Evolutionary conservation across 140 eudicot genomes (phyloP), one percentile per base, ranked within the genome.

Genomic region (Stevia rebaudiana): DNA sequence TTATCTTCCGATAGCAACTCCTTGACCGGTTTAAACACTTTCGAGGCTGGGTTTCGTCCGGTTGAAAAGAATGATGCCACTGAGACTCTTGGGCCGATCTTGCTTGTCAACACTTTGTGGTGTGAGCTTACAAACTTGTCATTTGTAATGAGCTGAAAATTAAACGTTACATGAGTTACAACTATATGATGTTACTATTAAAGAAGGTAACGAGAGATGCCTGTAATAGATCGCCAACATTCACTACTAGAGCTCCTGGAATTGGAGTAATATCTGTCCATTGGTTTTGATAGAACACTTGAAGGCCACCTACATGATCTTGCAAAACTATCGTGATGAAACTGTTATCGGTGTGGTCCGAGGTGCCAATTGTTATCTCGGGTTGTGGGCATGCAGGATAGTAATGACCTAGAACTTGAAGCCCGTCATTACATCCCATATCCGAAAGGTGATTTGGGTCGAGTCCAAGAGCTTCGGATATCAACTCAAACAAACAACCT

Each of bases 351-450:
- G 79, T 39, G 18, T 81, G 95, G n/a, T 69, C 28, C 6, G 65
- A 42, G 8, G 70, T 44, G 13, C 95, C 86, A 0, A 87, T 6
- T 3, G 86, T 66, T 54, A 71, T 40, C n/a, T 87, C 88, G 4
- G 95, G 88, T 56, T 87, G 64, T 3, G 92, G 95, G 65, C 92
- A 87, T 0, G 74, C 25, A 8, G 92, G 92, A 53, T 87, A 84
- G 63, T 84, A 87, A 62, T 87, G 83, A 2, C 71, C 54, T 0
- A 74, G 15, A 0, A 80, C 40, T 1, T 13, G 37, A 19, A 61
- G 69, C 50, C 79, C 84, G 5, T 79, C 79, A 0, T 54, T 80
- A 33, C 84, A 81, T 5, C 71, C 83, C 70, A 81, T 58, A 2
- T 55, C 71, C 8, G 21, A 35, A n/a, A 87, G 84, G 43, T 79